These are phyloP conservation scores for Acanthamoeba triangularis DNA, from an alignment of 208 protist genomes.

Conservation along the genomic window DNA sequence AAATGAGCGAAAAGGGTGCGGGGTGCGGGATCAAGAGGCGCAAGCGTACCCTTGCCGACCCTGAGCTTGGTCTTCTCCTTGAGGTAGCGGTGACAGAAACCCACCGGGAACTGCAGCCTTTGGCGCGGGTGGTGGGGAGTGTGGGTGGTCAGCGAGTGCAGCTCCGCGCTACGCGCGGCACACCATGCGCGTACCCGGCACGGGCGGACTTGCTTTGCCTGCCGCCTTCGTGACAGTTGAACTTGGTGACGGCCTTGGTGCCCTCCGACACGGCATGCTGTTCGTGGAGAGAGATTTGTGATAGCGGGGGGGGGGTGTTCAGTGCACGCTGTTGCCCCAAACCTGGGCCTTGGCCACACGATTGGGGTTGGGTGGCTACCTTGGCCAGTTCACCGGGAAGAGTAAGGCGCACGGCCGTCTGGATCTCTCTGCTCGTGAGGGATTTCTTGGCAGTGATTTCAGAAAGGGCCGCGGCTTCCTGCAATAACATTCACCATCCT, in stretches of 20 bases:
- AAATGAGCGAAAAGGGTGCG: too few species aligned
- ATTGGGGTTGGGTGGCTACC: conserved; percentile 68
- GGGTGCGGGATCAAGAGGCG: too few species aligned
- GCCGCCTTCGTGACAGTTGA: neutral
- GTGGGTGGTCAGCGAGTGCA: too few species aligned
- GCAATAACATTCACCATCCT: too few species aligned
- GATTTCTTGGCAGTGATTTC: conserved; percentile 96
- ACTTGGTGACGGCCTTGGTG: conserved; percentile 99
- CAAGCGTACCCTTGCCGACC: conserved; percentile 91
- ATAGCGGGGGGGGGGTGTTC: too few species aligned
- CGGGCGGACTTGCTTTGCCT: conserved; percentile 76
- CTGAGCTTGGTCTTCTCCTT: conserved; percentile 92
- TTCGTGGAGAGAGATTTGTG: too few species aligned
- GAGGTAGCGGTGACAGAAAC: conserved; percentile 97
- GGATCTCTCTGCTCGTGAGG: conserved; percentile 98
- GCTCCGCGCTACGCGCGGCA: neutral
- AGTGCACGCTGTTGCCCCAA: too few species aligned
- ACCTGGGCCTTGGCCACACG: too few species aligned
- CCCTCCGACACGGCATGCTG: conserved; percentile 99
- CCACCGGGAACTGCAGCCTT: conserved; percentile 99
- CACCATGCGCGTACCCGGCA: too few species aligned
- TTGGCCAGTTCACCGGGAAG: conserved; percentile 99
- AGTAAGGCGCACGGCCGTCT: conserved; percentile 98
- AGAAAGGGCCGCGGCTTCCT: neutral
- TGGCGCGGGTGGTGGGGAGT: neutral